Conservation (phyloP, 768 basidiomycete species). For the Tulasnella sp. region DNA sequence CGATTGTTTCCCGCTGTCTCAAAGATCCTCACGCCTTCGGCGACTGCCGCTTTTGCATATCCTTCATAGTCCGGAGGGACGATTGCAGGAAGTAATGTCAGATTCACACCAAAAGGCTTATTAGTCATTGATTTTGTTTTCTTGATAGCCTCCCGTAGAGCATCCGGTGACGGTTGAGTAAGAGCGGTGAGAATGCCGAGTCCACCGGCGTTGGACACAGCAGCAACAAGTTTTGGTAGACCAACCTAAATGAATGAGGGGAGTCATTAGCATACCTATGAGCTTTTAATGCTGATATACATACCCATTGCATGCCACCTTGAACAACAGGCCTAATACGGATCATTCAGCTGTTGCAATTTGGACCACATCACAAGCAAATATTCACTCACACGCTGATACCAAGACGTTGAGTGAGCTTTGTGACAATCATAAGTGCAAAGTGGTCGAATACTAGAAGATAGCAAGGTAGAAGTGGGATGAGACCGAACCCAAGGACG, state of each 20-base stretch:
- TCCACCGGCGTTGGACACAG: constrained; percentile 73
- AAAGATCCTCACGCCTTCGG: constrained; percentile 77
- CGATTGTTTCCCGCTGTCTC: constrained; percentile 91
- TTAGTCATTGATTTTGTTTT: constrained; percentile 57
- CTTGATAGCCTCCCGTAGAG: constrained; percentile 63
- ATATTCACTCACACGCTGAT: constrained; percentile 18
- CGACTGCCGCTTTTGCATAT: constrained; percentile 66
- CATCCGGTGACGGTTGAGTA: constrained; percentile 75
- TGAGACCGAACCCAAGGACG: not conserved
- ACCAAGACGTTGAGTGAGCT: constrained; percentile 21
- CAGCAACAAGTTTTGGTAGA: constrained; percentile 55
- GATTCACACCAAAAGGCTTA: constrained; percentile 43
- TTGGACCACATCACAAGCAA: not conserved
- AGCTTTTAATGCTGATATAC: constrained; percentile 8
- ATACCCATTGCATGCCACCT: constrained; percentile 84
- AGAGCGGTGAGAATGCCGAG: constrained; percentile 42
- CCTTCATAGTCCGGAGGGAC: constrained; percentile 84
- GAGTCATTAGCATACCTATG: not conserved
- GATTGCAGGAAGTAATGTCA: constrained; percentile 64
- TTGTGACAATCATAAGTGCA: constrained; percentile 19
- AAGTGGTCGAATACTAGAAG: not conserved
- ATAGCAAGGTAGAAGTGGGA: not conserved
- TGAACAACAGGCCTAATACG: constrained; percentile 51
- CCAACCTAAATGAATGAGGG: constrained; percentile 49
- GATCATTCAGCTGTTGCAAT: not conserved